These are phyloP conservation scores for Linum tenue DNA, from an alignment of 345 rosid genomes.

Conservation along the genomic window DNA sequence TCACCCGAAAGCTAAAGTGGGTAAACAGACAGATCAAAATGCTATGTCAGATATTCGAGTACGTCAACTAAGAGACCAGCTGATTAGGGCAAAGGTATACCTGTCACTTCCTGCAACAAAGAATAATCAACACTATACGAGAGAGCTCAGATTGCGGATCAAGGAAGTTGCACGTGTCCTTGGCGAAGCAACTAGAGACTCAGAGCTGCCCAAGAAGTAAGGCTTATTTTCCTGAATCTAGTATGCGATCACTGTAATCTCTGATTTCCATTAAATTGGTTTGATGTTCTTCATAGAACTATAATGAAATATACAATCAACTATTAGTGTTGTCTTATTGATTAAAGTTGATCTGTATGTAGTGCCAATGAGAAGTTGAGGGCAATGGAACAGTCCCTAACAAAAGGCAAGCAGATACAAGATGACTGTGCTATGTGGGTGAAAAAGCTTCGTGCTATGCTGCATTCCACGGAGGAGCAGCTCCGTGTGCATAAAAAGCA, in stretches of 20 bases:
- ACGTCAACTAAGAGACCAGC: constrained; percentile 77
- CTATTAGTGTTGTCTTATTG: background rate
- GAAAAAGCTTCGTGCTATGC: constrained; percentile 94
- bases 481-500: constrained; percentile 88
- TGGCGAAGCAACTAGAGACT: constrained; percentile 65
- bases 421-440: constrained; percentile 79
- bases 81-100: constrained; percentile 81
- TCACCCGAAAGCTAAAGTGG: constrained; percentile 19
- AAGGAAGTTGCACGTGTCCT: constrained; percentile 74
- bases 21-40: constrained; percentile 29
- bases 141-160: constrained; percentile 75
- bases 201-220: constrained; percentile 71
- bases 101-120: constrained; percentile 66
- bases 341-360: constrained; percentile 11
- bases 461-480: constrained; percentile 92
- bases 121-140: constrained; percentile 52
- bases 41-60: constrained; percentile 54
- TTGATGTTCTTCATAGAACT: background rate
- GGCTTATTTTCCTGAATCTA: constrained; percentile 9
- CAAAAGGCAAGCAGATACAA: constrained; percentile 74
- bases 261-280: too few species aligned
- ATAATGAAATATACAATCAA: too few species aligned
- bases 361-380: constrained; percentile 64
- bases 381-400: constrained; percentile 79
- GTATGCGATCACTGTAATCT: too few species aligned